Evolutionary conservation across 2,329 filamentous ascomycete species (phyloP).

Genomic region (Cryphonectria parasitica): DNA sequence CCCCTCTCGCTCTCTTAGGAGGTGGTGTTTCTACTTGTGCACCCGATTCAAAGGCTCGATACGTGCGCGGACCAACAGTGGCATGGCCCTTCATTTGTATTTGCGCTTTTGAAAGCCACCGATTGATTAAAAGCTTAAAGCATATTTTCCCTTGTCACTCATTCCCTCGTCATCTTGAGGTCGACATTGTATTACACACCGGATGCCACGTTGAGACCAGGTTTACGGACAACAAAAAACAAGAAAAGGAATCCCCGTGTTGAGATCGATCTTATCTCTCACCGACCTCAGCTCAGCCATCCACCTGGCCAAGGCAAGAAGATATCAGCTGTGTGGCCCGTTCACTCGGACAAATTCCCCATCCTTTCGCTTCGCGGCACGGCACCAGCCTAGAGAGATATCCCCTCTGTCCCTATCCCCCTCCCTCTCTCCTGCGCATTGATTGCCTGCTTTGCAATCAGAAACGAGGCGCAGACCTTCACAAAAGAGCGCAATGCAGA

Average conservation of each 20-base stretch:
- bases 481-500: not conserved
- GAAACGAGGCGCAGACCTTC: not conserved
- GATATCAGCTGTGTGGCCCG: not conserved
- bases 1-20: not conserved
- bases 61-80: conserved; percentile 1
- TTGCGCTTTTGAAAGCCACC: not conserved
- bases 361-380: conserved; percentile 16
- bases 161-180: not conserved
- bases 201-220: conserved; percentile 13
- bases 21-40: not conserved
- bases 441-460: not conserved
- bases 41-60: not conserved
- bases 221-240: not conserved
- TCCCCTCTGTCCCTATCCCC: not conserved
- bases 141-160: not conserved
- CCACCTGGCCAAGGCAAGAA: not conserved
- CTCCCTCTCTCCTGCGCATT: not conserved
- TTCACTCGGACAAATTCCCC: not conserved
- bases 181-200: not conserved
- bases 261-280: conserved; percentile 11
- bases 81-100: not conserved
- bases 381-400: not conserved
- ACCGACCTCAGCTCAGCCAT: conserved; percentile 10
- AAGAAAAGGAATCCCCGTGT: not conserved
- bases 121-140: not conserved